Conservation (phyloP, 306 rosid species). For the Prunus salicina region DNA sequence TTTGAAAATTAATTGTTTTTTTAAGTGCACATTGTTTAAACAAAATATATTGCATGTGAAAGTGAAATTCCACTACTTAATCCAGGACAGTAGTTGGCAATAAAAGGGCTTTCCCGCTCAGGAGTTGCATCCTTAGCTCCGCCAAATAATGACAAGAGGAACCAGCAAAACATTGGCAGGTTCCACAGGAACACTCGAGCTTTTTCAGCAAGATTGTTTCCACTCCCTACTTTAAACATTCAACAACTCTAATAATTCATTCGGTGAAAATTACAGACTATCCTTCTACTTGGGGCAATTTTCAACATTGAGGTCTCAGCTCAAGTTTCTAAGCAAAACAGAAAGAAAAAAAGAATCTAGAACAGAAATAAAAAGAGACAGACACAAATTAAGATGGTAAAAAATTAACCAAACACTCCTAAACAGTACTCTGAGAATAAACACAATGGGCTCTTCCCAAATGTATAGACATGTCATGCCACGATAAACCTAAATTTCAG, state of each 20-base stretch:
- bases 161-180: neutral
- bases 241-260: neutral
- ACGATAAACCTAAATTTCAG: constrained; percentile 1
- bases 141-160: neutral
- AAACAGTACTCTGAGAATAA: neutral
- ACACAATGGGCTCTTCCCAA: neutral
- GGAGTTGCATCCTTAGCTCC: neutral
- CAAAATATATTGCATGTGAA: neutral
- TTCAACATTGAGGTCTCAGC: neutral
- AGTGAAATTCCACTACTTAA: neutral
- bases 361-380: neutral
- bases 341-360: neutral
- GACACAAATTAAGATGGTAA: neutral
- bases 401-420: neutral
- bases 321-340: neutral
- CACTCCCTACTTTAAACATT: neutral
- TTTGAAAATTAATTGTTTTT: neutral
- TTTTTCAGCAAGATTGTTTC: neutral
- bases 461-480: neutral
- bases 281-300: neutral
- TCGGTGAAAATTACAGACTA: neutral
- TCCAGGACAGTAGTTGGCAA: neutral
- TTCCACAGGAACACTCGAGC: neutral
- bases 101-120: neutral
- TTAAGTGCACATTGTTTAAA: neutral